A percentile compares a stretch with the other conserved stretches of the same genome.
Conservation (phyloP, 805 yeast species). For the Scheffersomyces spartinae region DNA sequence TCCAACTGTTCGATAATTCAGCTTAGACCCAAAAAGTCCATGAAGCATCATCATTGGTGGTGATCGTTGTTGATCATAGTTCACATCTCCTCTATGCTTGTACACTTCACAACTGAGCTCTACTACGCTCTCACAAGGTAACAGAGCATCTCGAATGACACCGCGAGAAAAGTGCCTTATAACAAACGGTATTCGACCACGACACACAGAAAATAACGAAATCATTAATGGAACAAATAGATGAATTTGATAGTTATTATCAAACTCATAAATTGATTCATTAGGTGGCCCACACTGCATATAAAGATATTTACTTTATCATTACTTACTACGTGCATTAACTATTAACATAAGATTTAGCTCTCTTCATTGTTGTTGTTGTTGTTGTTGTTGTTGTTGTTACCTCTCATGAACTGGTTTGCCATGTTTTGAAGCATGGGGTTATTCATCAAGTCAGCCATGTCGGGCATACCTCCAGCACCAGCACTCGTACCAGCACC, state of each 20-base stretch:
- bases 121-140: too few relatives aligned
- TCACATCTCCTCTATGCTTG: slow-evolving; percentile 1
- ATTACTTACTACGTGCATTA: too few relatives aligned
- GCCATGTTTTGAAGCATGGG: slow-evolving; percentile 71
- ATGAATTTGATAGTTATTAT: too few relatives aligned
- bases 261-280: too few relatives aligned
- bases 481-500: slow-evolving; percentile 11
- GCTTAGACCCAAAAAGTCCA: slow-evolving; percentile 42
- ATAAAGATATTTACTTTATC: too few relatives aligned
- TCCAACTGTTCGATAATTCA: slow-evolving; percentile 30
- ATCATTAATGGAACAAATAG: too few relatives aligned
- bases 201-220: too few relatives aligned
- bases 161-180: too few relatives aligned
- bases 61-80: slow-evolving; percentile 1
- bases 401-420: slow-evolving; percentile 52
- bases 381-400: slow-evolving; percentile 1
- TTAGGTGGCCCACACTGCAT: too few relatives aligned
- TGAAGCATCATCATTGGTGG: slow-evolving; percentile 37
- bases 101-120: not conserved
- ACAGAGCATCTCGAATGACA: too few relatives aligned
- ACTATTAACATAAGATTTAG: too few relatives aligned
- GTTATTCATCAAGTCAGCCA: slow-evolving; percentile 67
- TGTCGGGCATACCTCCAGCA: slow-evolving; percentile 31
- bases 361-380: slow-evolving; percentile 2
- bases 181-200: too few relatives aligned